phyloP scores from a whole-genome alignment of 371 early-diverging fungal species.

The Blyttiomyces sp. region DNA sequence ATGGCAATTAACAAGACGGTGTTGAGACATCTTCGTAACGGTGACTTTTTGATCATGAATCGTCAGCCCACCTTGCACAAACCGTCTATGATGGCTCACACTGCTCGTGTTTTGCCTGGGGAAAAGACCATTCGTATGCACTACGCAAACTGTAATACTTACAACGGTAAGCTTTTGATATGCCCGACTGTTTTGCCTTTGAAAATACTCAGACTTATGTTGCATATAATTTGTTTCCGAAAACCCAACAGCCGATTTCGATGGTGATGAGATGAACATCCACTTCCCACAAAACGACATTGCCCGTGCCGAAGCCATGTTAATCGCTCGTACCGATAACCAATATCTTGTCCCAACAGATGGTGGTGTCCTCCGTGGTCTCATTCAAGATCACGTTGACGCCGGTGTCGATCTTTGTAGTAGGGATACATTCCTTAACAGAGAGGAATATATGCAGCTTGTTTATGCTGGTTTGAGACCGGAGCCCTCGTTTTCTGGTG shows the following conservation, averaged over 20 bases:
- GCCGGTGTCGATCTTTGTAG: conserved; percentile 93
- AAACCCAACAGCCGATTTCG: conserved; percentile 98
- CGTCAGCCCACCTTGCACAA: conserved; percentile 99
- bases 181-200: too few species aligned
- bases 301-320: conserved; percentile 92
- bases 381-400: conserved; percentile 99
- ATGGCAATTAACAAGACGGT: conserved; percentile 99
- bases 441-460: conserved; percentile 91
- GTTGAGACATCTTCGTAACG: conserved; percentile 93
- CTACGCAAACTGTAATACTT: conserved; percentile 80
- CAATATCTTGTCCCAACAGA: conserved; percentile 98
- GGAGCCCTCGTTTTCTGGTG: conserved; percentile 24
- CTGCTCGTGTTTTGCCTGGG: conserved; percentile 92
- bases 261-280: conserved; percentile 99
- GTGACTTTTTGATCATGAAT: conserved; percentile 97
- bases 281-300: conserved; percentile 99
- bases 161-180: conserved; percentile 36
- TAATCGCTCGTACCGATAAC: conserved; percentile 94
- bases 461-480: conserved; percentile 66
- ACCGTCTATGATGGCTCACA: conserved; percentile 99
- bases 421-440: conserved; percentile 86
- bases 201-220: neutral
- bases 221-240: conserved; percentile 60
- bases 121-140: conserved; percentile 99
- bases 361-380: conserved; percentile 97